These are phyloP conservation scores for Camellia oleifera DNA, from an alignment of 179 eudicot species.

Conservation along the genomic window DNA sequence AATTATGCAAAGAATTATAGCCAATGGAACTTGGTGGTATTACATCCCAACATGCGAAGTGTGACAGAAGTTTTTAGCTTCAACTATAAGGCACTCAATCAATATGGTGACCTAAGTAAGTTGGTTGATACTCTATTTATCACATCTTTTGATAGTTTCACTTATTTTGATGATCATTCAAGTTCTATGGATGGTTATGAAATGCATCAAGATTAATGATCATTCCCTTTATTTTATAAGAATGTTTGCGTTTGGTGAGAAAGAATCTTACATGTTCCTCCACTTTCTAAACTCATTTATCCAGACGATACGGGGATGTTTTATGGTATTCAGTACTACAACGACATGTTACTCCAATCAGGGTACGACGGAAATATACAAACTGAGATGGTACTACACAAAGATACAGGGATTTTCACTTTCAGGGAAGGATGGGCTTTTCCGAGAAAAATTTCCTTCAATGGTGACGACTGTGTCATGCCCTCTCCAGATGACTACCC, in stretches of 20 bases:
- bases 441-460: conserved; percentile 74
- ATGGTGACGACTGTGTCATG: conserved; percentile 88
- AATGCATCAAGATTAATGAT: no score
- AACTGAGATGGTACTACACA: conserved; percentile 61
- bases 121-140: background rate
- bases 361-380: conserved; percentile 78
- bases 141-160: no score
- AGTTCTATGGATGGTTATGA: no score
- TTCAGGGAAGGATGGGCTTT: conserved; percentile 86
- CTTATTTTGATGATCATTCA: no score
- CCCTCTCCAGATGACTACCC: conserved; percentile 76
- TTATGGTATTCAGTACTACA: conserved; percentile 70
- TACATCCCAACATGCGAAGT: conserved; percentile 66
- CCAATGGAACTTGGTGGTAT: conserved; percentile 72
- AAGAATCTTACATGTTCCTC: background rate
- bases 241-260: background rate
- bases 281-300: background rate
- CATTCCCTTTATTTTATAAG: no score
- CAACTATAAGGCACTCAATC: conserved; percentile 65
- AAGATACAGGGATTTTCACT: conserved; percentile 60
- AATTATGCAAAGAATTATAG: conserved; percentile 66
- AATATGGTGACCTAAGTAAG: conserved; percentile 61
- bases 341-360: conserved; percentile 65
- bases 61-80: conserved; percentile 73
- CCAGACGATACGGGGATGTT: conserved; percentile 84